These are phyloP conservation scores for Paralagenidium karlingii DNA, from an alignment of 352 stramenopile genomes.

Conservation along the genomic window DNA sequence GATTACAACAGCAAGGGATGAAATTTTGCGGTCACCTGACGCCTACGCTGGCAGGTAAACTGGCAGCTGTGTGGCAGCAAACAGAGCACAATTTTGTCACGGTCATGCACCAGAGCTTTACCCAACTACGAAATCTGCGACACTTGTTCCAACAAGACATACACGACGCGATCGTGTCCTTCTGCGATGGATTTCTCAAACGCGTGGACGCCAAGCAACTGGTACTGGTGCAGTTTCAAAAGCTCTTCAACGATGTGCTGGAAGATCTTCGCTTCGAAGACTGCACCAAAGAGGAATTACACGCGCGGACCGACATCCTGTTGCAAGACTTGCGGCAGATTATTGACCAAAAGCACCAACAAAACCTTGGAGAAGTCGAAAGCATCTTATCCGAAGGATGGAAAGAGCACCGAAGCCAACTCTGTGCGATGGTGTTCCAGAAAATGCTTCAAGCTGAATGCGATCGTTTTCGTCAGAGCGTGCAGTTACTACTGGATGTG, in stretches of 20 bases:
- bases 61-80: conserved; percentile 33
- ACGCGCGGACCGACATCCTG: conserved; percentile 56
- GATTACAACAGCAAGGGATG: background rate
- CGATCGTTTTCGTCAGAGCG: conserved; percentile 65
- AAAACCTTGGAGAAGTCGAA: conserved; percentile 34
- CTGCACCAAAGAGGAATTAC: conserved; percentile 63
- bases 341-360: conserved; percentile 19
- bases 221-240: conserved; percentile 52
- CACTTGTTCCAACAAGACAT: no score
- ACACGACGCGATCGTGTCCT: no score
- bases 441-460: conserved; percentile 51
- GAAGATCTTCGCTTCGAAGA: conserved; percentile 79
- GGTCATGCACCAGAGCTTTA: conserved; percentile 30
- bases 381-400: conserved; percentile 31
- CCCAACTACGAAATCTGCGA: conserved; percentile 20
- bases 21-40: conserved; percentile 19
- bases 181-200: conserved; percentile 23
- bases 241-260: conserved; percentile 61
- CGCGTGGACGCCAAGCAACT: conserved; percentile 55
- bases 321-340: conserved; percentile 43
- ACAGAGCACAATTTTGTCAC: conserved; percentile 42
- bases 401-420: conserved; percentile 36
- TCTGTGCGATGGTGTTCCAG: conserved; percentile 29
- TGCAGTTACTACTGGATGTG: no score
- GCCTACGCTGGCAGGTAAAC: conserved; percentile 13